Base-by-base conservation (phyloP, 306 rosid genomes). In the Arachis hypogaea region DNA sequence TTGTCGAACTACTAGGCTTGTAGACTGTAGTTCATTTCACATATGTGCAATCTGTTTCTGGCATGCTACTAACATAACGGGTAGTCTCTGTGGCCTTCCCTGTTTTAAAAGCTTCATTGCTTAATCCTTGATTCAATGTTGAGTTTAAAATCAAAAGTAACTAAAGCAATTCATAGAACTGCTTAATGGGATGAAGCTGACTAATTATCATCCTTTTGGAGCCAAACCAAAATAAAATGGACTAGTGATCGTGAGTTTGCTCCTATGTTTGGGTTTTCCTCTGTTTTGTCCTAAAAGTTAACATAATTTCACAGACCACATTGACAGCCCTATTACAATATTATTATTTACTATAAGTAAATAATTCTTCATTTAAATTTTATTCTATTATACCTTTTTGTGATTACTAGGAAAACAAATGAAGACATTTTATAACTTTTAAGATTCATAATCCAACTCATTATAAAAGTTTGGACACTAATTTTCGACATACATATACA, bases 111-210 rank as follows among this genome's bases (percentile, higher is more conserved):
- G 22, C 16, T 66, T 42, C 55, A 4, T 63, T 5, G 2, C 46
- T 43, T 36, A 59, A 36, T 59, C 12, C 43, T 62, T 57, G 64
- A 65, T 77, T 69, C 51, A 16, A 11, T 30, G 69, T 40, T 65
- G 5, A 63, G 11, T 47, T 62, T 70, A 30, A 59, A 28, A 41
- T 3, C 1, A 30, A 11, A 41, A 12, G 9, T 60, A 36, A 18
- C 47, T 59, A 5, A 9, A 59, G 59, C 43, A 10, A 16, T 47
- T 61, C 16, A 61, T 33, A 28, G 33, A 60, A 72, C 50, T 47
- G 38, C 51, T 38, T 29, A 41, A 54, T 7, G 7, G 49, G 7
- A 4, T 36, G 14, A 4, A 3, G 33, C 61, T 38, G 36, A 38
- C 57, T 8, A 33, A 33, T 33, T 2, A 33, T 33, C 4, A 50